Evolutionary conservation across 345 rosid species (phyloP).

Genomic region (Eucalyptus brandiana): DNA sequence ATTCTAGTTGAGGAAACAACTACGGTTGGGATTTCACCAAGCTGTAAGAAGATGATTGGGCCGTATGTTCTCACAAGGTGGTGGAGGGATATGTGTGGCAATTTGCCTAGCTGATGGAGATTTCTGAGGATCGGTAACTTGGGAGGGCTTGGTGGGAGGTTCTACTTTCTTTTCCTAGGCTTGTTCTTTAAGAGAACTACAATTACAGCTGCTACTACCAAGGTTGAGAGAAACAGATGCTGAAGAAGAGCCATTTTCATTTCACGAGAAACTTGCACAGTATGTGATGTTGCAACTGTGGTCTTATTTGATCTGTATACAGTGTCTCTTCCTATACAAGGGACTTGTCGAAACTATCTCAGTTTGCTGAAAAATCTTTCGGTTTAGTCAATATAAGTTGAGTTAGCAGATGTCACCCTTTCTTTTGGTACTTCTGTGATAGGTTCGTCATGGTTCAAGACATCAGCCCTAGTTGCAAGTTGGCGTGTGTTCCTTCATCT

Average conservation of each 20-base stretch:
- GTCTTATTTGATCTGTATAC: not conserved
- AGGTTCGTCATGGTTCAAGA: not conserved
- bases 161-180: slow-evolving; percentile 1
- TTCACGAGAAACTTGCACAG: not conserved
- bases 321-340: not conserved
- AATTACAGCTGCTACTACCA: not conserved
- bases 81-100: slow-evolving; percentile 18
- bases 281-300: not conserved
- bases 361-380: not conserved
- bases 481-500: not conserved
- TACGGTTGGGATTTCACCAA: slow-evolving; percentile 29
- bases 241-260: not conserved
- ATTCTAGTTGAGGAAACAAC: slow-evolving; percentile 27
- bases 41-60: slow-evolving; percentile 20
- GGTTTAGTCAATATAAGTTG: not conserved
- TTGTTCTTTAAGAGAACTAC: slow-evolving; percentile 1
- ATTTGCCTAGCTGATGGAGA: slow-evolving; percentile 24
- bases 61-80: slow-evolving; percentile 14
- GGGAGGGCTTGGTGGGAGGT: slow-evolving; percentile 30
- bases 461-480: not conserved
- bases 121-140: slow-evolving; percentile 35
- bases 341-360: not conserved
- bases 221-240: not conserved
- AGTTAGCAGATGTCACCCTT: not conserved
- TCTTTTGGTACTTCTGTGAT: not conserved